Conservation (phyloP, 257 asterid genomes). For the Cinchona pubescens region DNA sequence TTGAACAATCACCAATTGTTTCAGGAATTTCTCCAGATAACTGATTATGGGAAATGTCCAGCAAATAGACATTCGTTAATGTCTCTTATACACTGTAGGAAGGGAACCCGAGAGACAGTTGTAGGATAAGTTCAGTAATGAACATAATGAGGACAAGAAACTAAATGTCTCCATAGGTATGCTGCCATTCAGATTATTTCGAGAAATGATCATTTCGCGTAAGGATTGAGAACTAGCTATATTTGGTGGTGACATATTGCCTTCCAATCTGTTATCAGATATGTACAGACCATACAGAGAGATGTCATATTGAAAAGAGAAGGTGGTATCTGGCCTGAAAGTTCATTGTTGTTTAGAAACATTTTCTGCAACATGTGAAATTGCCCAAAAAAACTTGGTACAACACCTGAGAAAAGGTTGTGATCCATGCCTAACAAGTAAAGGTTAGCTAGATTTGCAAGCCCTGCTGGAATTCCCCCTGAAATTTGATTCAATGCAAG, state of each 20-base stretch:
- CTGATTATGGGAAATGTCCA: constrained; percentile 17
- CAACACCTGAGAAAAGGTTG: constrained; percentile 27
- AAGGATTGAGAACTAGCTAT: constrained; percentile 15
- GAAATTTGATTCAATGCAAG: constrained; percentile 28
- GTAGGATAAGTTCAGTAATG: constrained; percentile 13
- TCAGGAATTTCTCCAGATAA: constrained; percentile 24
- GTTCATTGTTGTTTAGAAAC: constrained; percentile 20
- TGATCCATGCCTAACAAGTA: constrained; percentile 16
- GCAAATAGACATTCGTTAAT: neutral
- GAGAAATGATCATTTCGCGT: constrained; percentile 7
- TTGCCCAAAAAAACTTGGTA: constrained; percentile 31
- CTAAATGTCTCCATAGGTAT: constrained; percentile 16
- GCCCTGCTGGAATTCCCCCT: constrained; percentile 35
- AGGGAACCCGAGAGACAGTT: constrained; percentile 14
- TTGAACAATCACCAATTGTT: constrained; percentile 12
- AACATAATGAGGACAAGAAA: constrained; percentile 1
- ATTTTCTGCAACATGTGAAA: constrained; percentile 27
- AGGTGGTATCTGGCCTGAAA: constrained; percentile 22
- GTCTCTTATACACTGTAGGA: no score
- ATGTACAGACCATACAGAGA: constrained; percentile 12
- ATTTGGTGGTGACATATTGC: constrained; percentile 11
- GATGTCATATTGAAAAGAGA: constrained; percentile 14
- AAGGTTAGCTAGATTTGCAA: constrained; percentile 27
- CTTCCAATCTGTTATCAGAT: constrained; percentile 19
- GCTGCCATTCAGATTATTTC: constrained; percentile 16